phyloP scores from a whole-genome alignment of 148 eudicot species.

The Spergularia marina region DNA sequence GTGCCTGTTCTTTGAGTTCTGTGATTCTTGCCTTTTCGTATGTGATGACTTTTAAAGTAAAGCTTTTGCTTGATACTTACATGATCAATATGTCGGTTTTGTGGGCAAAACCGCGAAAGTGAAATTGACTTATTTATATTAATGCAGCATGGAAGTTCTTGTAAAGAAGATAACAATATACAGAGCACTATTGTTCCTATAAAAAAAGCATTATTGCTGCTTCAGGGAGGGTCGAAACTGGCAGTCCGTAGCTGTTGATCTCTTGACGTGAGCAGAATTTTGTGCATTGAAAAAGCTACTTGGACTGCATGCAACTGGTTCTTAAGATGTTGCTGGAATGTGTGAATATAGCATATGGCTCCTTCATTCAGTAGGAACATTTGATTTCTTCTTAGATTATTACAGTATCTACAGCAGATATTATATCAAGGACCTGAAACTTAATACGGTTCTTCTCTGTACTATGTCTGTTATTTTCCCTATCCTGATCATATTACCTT shows the following conservation, averaged over 20 bases:
- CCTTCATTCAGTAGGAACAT: slow-evolving; percentile 27
- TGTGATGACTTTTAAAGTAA: not conserved
- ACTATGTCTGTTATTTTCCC: slow-evolving; percentile 3
- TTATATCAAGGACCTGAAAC: slow-evolving; percentile 14
- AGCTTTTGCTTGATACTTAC: not conserved
- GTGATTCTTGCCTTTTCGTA: not conserved
- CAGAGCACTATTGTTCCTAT: slow-evolving; percentile 1
- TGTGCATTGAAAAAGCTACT: slow-evolving; percentile 6
- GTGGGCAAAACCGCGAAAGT: not conserved
- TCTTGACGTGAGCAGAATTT: not conserved
- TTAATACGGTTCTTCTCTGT: slow-evolving; percentile 9
- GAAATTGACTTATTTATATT: slow-evolving; percentile 1
- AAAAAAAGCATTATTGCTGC: not conserved
- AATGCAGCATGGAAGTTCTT: slow-evolving; percentile 61
- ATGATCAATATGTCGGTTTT: not conserved
- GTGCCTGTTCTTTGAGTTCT: not conserved
- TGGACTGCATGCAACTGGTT: slow-evolving; percentile 16
- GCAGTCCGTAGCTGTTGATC: slow-evolving; percentile 7
- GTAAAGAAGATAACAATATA: slow-evolving; percentile 28
- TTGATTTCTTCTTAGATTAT: slow-evolving; percentile 15
- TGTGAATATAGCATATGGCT: slow-evolving; percentile 47
- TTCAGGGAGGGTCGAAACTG: slow-evolving; percentile 3
- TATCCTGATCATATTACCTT: slow-evolving; percentile 8
- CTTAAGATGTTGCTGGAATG: slow-evolving; percentile 25
- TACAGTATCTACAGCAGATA: slow-evolving; percentile 21